Conservation (phyloP, 345 rosid genomes). For the Brassica napus region DNA sequence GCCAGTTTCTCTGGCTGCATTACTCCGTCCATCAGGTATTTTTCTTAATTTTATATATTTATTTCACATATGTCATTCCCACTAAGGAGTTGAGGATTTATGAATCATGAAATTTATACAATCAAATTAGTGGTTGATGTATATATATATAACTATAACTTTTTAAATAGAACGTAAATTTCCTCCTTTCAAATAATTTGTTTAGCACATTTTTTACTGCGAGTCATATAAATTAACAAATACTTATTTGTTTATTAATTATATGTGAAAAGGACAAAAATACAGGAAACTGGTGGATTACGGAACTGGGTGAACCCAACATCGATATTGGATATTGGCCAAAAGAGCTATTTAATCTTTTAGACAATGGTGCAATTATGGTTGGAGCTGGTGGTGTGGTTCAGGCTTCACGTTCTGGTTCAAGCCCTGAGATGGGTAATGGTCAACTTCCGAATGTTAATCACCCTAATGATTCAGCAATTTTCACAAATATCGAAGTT, state of each 20-base stretch:
- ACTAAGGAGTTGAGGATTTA: neutral
- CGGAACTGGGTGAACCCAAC: neutral
- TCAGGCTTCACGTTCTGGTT: neutral
- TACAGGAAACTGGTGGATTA: constrained; percentile 17
- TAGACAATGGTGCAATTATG: neutral
- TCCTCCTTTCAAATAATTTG: neutral
- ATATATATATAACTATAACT: neutral
- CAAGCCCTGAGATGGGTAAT: constrained; percentile 24
- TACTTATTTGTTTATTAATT: neutral
- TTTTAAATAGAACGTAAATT: neutral
- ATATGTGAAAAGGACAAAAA: neutral
- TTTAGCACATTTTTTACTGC: neutral
- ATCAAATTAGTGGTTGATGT: neutral
- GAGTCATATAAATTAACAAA: neutral
- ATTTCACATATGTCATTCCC: neutral
- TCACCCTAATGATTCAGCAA: neutral
- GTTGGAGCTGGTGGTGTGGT: constrained; percentile 16
- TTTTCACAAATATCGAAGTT: neutral
- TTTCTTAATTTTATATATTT: neutral
- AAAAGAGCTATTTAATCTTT: constrained; percentile 3
- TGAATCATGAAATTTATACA: neutral
- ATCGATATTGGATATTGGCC: constrained; percentile 17
- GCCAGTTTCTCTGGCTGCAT: neutral
- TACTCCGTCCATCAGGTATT: constrained; percentile 6
- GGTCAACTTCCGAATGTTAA: neutral